A percentile compares a stretch with the other conserved stretches of the same genome.
Evolutionary conservation across 208 protist species (phyloP).

Genomic region (Zelonia costaricensis): DNA sequence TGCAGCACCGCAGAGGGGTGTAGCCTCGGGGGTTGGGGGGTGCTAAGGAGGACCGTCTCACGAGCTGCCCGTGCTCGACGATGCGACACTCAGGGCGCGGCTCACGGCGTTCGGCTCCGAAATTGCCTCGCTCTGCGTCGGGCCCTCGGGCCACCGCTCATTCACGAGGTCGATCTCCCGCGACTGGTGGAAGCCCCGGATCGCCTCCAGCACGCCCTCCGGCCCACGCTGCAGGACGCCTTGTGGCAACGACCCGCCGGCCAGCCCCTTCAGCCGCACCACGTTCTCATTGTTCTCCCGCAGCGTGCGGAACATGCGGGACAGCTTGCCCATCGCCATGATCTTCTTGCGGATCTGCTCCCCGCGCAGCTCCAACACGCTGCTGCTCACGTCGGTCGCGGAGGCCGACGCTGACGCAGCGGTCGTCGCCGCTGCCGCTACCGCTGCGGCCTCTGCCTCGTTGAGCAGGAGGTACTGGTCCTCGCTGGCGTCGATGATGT

Average conservation of each 20-base stretch:
- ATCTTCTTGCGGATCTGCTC: constrained; percentile 65
- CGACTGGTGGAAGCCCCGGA: constrained; percentile 62
- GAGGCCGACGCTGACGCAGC: background rate
- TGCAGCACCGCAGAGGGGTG: too few species aligned
- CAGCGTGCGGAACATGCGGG: constrained; percentile 56
- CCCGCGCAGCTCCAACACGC: constrained; percentile 34
- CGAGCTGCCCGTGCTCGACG: background rate
- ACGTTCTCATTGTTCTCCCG: constrained; percentile 63
- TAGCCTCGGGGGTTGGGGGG: too few species aligned
- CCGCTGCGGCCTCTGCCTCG: background rate
- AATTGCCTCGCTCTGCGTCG: background rate
- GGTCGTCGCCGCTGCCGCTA: background rate
- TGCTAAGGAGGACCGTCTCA: background rate
- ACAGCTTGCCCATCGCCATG: constrained; percentile 49
- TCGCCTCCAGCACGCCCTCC: constrained; percentile 48
- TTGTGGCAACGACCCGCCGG: constrained; percentile 53
- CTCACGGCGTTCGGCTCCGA: background rate
- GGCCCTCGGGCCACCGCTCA: constrained; percentile 60
- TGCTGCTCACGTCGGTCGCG: background rate
- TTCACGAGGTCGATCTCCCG: constrained; percentile 68
- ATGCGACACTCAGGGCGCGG: background rate
- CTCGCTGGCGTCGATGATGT: constrained; percentile 71
- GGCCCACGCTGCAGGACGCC: constrained; percentile 62
- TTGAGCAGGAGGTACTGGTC: constrained; percentile 26
- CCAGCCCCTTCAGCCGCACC: constrained; percentile 69